Base-by-base conservation (phyloP, 352 stramenopile species). In the Phytopythium helicoides region DNA sequence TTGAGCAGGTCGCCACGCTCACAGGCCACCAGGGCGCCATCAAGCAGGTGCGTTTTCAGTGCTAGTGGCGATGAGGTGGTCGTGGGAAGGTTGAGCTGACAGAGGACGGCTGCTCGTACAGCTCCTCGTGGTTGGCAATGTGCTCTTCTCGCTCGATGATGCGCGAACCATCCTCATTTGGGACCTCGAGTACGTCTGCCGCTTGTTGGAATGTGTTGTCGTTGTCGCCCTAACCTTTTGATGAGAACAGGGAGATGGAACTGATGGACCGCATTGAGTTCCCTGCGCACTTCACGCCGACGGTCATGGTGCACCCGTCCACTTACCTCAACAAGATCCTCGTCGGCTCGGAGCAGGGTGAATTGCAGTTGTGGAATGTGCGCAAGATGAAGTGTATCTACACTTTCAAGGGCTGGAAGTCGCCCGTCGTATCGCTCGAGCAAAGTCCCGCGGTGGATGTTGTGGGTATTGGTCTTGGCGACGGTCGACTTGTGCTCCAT, bases 251-350 rank as follows among this genome's bases (percentile, higher is more conserved):
- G 16, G 81, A 79, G 7, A 80, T 89, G 66, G 66, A 86, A 40
- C 44, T 73, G 40, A 37, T 93, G 19, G 66, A 89, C 37, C 70
- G 71, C 16, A 37, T 91, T 45, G 62, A 37, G 16, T 93, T 95
- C 39, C 59, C 72, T 2, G 25, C 39, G 6, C 45, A 54, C 0
- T 94, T 94, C 50, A 89, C 76, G 22, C 84, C 85, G 22, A 84
- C 79, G 7, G 71, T 78, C 19, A 81, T 97, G 54, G 54, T 96
- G 58, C 93, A 98, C 63, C 93, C 93, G 19, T 68, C 81, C 39
- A 98, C 92, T 39, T 98, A 98, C 68, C 54, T 98, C 11, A 98
- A 98, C 83, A 98, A 98, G 73, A 74, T 97, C 37, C 56, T 98
- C 16, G 60, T 98, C 12, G 91, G 87, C 38, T 94, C 81, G 36